These are phyloP conservation scores for Ogataea polymorpha DNA, from an alignment of 805 yeast genomes.

Conservation along the genomic window DNA sequence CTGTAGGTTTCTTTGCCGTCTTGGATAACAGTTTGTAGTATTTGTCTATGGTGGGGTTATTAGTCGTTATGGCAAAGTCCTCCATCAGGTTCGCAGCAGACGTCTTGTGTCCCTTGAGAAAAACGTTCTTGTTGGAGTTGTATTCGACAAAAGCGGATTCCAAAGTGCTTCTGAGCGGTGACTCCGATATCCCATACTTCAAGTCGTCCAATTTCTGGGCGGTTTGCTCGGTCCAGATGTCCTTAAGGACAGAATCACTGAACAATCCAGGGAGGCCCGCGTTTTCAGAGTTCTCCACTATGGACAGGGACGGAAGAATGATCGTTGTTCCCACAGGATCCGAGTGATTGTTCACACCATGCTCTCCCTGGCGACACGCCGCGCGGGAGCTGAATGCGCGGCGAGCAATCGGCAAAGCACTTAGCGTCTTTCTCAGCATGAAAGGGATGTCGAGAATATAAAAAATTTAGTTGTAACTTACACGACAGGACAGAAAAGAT, in stretches of 20 bases:
- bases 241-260: conserved; percentile 44
- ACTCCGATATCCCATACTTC: conserved; percentile 35
- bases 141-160: conserved; percentile 25
- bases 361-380: conserved; percentile 10
- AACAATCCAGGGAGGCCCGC: conserved; percentile 49
- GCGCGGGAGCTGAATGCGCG: conserved; percentile 7
- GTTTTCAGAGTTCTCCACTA: conserved; percentile 24
- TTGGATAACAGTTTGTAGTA: conserved; percentile 36
- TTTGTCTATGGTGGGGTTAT: conserved; percentile 29
- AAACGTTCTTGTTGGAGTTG: conserved; percentile 16
- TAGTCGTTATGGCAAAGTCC: conserved; percentile 22
- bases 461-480: conserved; percentile 4
- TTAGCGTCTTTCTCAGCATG: conserved; percentile 3
- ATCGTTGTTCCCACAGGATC: conserved; percentile 15
- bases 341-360: conserved; percentile 1
- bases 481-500: conserved; percentile 2
- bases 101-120: conserved; percentile 15
- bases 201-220: conserved; percentile 37
- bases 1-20: conserved; percentile 44
- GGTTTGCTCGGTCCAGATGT: conserved; percentile 49
- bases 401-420: neutral
- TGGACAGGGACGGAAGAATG: conserved; percentile 26
- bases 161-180: conserved; percentile 27
- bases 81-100: conserved; percentile 15
- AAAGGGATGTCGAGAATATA: neutral